Conservation (phyloP, 2,329 filamentous ascomycete species). For the Colletotrichum cuscutae region DNA sequence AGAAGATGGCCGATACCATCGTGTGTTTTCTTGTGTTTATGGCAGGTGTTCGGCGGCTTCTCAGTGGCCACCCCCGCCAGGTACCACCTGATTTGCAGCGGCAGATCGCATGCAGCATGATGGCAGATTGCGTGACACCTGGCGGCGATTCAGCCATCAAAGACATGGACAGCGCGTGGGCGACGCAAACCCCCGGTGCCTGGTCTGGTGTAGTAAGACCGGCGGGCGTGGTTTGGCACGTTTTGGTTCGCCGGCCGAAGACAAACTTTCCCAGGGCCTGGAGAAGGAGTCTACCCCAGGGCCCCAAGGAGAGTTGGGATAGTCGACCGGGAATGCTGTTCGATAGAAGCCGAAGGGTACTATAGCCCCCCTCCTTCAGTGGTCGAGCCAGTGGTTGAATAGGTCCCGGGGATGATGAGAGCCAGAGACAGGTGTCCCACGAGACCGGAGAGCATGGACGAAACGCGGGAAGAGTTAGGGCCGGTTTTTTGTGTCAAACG, state of each 20-base stretch:
- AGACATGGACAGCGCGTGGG: neutral
- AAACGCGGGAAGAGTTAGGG: conserved; percentile 31
- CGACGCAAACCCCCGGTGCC: conserved; percentile 1
- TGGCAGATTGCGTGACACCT: conserved; percentile 28
- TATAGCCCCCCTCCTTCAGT: conserved; percentile 2
- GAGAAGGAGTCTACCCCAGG: neutral
- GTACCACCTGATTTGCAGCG: conserved; percentile 2
- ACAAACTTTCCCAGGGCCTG: neutral
- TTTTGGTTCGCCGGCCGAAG: neutral
- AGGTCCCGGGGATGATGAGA: no score
- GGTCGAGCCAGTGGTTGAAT: neutral
- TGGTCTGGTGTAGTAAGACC: conserved; percentile 7
- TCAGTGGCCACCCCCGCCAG: neutral
- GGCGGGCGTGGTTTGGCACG: neutral
- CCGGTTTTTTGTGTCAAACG: conserved; percentile 15
- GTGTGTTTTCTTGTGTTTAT: neutral
- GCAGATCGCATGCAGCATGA: conserved; percentile 26
- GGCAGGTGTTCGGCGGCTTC: neutral
- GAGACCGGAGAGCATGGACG: conserved; percentile 18
- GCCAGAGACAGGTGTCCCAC: neutral
- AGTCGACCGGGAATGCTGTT: neutral
- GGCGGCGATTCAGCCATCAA: conserved; percentile 19
- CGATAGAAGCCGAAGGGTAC: conserved; percentile 9
- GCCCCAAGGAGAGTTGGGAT: neutral
- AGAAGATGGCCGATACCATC: conserved; percentile 1